Conservation (phyloP, 2,329 filamentous ascomycete genomes). For the Pyricularia sp. region DNA sequence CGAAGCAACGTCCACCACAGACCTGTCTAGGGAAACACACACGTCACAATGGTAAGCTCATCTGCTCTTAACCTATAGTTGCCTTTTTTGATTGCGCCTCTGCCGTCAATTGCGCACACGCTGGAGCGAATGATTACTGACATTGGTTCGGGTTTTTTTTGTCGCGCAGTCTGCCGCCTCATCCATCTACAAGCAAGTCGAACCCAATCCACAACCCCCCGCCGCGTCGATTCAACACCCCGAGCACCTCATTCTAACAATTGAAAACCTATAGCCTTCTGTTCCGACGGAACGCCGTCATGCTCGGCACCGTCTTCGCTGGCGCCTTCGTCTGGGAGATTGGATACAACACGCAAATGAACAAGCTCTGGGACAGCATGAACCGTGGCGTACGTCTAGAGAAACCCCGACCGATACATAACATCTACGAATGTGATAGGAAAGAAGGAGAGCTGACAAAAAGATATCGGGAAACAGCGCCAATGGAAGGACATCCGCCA, state of each 20-base stretch:
- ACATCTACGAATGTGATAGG: neutral
- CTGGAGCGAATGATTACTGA: neutral
- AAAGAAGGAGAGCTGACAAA: neutral
- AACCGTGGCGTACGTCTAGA: conserved; percentile 78
- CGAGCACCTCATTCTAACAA: conserved; percentile 7
- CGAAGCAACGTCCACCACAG: neutral
- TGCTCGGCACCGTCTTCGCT: conserved; percentile 79
- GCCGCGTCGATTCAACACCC: neutral
- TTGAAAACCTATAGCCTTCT: conserved; percentile 51
- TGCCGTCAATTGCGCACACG: neutral
- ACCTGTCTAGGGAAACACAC: neutral
- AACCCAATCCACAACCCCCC: conserved; percentile 4
- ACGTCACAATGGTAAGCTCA: neutral
- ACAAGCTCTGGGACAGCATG: conserved; percentile 80
- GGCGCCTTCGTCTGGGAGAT: conserved; percentile 88
- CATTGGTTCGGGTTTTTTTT: neutral
- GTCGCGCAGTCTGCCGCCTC: neutral
- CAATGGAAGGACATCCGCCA: conserved; percentile 99
- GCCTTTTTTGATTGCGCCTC: neutral
- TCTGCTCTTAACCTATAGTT: no score
- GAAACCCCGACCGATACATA: neutral
- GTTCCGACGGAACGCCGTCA: conserved; percentile 79
- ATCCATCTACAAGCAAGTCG: conserved; percentile 51
- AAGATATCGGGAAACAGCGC: conserved; percentile 46
- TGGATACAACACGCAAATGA: conserved; percentile 71